Conservation (phyloP, 176 grass and related monocot genomes). For the Dendrocalamus sinicus region DNA sequence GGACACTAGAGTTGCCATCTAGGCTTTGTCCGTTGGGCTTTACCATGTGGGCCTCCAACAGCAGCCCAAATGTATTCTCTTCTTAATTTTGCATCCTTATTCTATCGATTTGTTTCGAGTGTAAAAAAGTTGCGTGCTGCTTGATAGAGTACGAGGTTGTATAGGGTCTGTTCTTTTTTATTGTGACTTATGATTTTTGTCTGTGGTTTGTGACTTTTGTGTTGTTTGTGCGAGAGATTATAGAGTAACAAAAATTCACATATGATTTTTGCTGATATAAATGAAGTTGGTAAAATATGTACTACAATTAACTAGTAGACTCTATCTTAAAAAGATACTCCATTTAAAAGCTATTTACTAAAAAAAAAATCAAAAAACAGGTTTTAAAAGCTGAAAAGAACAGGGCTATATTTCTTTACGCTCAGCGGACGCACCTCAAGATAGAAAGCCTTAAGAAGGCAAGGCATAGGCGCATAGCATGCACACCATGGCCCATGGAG, state of each 20-base stretch:
- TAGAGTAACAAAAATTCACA: too few relatives aligned
- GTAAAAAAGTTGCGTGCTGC: conserved; percentile 9
- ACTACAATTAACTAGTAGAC: too few relatives aligned
- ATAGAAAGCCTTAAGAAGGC: conserved; percentile 32
- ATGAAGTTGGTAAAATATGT: too few relatives aligned
- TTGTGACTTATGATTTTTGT: too few relatives aligned
- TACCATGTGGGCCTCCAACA: not conserved
- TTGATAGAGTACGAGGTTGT: not conserved
- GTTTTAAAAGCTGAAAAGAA: too few relatives aligned
- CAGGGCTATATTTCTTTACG: not conserved
- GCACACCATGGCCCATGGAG: not conserved
- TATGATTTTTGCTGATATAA: too few relatives aligned
- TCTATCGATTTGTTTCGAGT: not conserved
- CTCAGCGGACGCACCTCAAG: not conserved
- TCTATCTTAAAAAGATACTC: too few relatives aligned
- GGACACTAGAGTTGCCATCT: conserved; percentile 1
- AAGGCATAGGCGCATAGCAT: conserved; percentile 20
- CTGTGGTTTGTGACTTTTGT: too few relatives aligned
- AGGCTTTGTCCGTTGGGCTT: not conserved
- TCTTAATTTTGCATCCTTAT: conserved; percentile 4
- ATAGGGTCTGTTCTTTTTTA: too few relatives aligned
- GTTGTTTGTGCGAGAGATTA: too few relatives aligned
- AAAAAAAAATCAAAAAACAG: too few relatives aligned
- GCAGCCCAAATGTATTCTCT: not conserved
- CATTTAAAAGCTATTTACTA: too few relatives aligned